Conservation (phyloP, 169 alveolate species). For the Plasmodium adleri region DNA sequence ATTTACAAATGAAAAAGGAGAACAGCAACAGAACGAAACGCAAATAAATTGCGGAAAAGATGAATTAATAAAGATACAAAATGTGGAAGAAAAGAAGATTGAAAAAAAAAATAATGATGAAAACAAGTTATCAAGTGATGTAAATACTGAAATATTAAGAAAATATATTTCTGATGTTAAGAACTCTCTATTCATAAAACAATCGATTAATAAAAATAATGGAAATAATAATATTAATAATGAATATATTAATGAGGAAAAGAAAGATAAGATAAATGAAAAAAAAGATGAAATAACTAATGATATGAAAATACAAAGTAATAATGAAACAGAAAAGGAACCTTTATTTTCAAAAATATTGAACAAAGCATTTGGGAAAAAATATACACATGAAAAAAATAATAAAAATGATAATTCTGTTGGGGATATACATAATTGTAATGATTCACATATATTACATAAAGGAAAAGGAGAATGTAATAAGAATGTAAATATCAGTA, state of each 20-base stretch:
- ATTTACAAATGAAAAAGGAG: background rate
- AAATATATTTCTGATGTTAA: background rate
- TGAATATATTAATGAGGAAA: conserved; percentile 4
- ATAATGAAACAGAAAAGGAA: background rate
- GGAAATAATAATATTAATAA: conserved; percentile 1
- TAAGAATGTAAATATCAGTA: background rate
- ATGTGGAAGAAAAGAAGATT: background rate
- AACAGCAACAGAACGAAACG: background rate
- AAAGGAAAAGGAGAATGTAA: background rate
- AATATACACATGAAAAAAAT: background rate
- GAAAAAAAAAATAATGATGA: conserved; percentile 4
- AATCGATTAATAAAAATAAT: background rate
- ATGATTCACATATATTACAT: background rate
- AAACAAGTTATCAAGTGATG: conserved; percentile 6
- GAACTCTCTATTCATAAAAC: background rate
- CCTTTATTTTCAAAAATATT: too few relatives aligned
- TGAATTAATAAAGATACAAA: background rate
- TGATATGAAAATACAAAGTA: background rate
- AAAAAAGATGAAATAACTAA: background rate
- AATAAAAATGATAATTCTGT: background rate
- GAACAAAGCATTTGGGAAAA: conserved; percentile 1
- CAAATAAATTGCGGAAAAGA: too few relatives aligned
- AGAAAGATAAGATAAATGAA: background rate
- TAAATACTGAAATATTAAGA: background rate
- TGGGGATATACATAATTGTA: background rate